Conservation (phyloP, 2,329 filamentous ascomycete genomes). For the Calonectria leucothoes region DNA sequence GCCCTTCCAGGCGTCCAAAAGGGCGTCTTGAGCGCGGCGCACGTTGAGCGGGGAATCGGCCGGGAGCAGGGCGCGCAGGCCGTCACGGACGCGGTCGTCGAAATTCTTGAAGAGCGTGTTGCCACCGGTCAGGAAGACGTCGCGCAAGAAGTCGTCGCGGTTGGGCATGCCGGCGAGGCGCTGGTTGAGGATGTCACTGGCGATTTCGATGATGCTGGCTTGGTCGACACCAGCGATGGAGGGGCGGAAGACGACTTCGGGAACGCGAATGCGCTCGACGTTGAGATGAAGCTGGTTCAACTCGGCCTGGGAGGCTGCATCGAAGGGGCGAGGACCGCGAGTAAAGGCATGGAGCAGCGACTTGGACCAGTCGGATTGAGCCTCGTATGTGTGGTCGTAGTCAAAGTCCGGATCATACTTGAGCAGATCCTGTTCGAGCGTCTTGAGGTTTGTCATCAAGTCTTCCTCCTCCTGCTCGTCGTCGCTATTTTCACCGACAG, state of each 20-base stretch:
- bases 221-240: slow-evolving; percentile 93
- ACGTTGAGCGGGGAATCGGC: slow-evolving; percentile 75
- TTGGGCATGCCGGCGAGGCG: slow-evolving; percentile 71
- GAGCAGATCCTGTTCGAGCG: slow-evolving; percentile 86
- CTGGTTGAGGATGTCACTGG: slow-evolving; percentile 88
- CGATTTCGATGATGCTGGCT: slow-evolving; percentile 92
- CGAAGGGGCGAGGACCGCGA: slow-evolving; percentile 87
- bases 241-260: slow-evolving; percentile 93
- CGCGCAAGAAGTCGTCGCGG: slow-evolving; percentile 78
- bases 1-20: slow-evolving; percentile 93
- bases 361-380: slow-evolving; percentile 95
- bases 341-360: slow-evolving; percentile 90
- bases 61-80: slow-evolving; percentile 79
- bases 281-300: slow-evolving; percentile 93
- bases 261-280: slow-evolving; percentile 93
- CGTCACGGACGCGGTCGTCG: slow-evolving; percentile 81
- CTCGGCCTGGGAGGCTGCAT: slow-evolving; percentile 81
- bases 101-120: slow-evolving; percentile 89
- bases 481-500: slow-evolving; percentile 83
- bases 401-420: slow-evolving; percentile 89
- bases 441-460: slow-evolving; percentile 77
- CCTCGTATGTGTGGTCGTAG: slow-evolving; percentile 91
- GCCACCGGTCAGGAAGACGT: slow-evolving; percentile 95
- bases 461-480: slow-evolving; percentile 96
- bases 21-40: slow-evolving; percentile 78